Percentiles rank a stretch among this genome's conserved stretches.
Evolutionary conservation across 495 filamentous ascomycete genomes (phyloP).

Genomic region (Penicillium paxilli): DNA sequence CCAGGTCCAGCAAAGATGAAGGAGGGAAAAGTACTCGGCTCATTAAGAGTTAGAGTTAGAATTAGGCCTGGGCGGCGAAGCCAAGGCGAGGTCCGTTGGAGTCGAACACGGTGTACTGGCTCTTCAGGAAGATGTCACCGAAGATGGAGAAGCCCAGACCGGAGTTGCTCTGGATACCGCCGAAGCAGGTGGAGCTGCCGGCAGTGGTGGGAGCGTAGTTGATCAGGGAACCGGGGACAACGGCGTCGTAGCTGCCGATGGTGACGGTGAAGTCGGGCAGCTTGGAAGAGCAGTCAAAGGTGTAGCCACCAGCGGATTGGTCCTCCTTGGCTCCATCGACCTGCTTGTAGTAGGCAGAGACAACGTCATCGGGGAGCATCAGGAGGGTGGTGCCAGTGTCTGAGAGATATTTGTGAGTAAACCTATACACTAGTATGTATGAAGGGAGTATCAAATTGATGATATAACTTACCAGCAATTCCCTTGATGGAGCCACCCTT

Average conservation of each 20-base stretch:
- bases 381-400: slow-evolving; percentile 75
- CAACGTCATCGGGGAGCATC: slow-evolving; percentile 56
- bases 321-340: slow-evolving; percentile 53
- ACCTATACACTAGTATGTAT: too few relatives aligned
- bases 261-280: slow-evolving; percentile 64
- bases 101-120: slow-evolving; percentile 76
- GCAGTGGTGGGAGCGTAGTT: slow-evolving; percentile 44
- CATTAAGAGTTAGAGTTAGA: not conserved
- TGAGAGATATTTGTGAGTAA: slow-evolving; percentile 4
- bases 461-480: slow-evolving; percentile 36
- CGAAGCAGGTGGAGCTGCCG: slow-evolving; percentile 56
- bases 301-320: slow-evolving; percentile 58
- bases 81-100: slow-evolving; percentile 56
- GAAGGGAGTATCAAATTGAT: not conserved
- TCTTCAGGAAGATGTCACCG: slow-evolving; percentile 79
- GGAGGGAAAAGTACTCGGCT: slow-evolving; percentile 2
- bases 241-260: slow-evolving; percentile 48
- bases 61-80: slow-evolving; percentile 53
- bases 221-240: slow-evolving; percentile 44
- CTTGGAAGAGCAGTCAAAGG: slow-evolving; percentile 61
- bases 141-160: slow-evolving; percentile 69
- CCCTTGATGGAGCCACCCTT: slow-evolving; percentile 27
- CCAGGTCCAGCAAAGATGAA: not conserved
- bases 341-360: slow-evolving; percentile 62
- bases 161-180: slow-evolving; percentile 62